Conservation (phyloP, 352 stramenopile species). For the Albugo laibachii region DNA sequence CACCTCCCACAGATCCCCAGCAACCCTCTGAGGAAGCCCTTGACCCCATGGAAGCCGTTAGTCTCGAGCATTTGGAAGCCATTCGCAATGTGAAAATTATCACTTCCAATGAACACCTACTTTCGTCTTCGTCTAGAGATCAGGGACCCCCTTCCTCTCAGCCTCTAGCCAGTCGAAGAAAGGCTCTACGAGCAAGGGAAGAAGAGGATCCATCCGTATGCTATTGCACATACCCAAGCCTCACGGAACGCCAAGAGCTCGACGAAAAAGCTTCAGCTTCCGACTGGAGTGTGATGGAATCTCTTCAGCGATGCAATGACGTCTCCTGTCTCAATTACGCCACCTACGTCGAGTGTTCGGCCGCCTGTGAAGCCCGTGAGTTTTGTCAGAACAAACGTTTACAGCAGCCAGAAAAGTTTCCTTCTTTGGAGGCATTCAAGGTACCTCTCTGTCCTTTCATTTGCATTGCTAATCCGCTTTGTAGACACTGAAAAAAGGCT, state of each 20-base stretch:
- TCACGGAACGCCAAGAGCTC: slow-evolving; percentile 15
- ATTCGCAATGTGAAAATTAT: background rate
- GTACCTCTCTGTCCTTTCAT: slow-evolving; percentile 3
- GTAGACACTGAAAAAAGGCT: slow-evolving; percentile 69
- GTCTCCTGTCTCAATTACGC: slow-evolving; percentile 80
- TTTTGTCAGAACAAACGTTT: slow-evolving; percentile 57
- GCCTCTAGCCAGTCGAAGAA: slow-evolving; percentile 19
- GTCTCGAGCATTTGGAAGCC: background rate
- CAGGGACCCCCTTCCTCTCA: slow-evolving; percentile 2
- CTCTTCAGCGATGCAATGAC: slow-evolving; percentile 32
- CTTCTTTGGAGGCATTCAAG: slow-evolving; percentile 46
- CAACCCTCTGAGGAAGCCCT: background rate
- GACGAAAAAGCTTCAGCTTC: background rate
- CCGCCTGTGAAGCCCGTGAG: slow-evolving; percentile 20
- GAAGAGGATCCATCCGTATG: slow-evolving; percentile 22
- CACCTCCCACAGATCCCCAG: too few relatives aligned
- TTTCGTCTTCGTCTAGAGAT: too few relatives aligned
- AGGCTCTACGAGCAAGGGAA: slow-evolving; percentile 7
- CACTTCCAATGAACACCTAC: background rate
- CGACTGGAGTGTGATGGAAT: background rate
- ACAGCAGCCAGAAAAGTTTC: slow-evolving; percentile 45
- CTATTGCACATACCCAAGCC: slow-evolving; percentile 30
- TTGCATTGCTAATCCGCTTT: background rate
- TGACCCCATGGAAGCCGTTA: background rate
- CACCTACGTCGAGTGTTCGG: slow-evolving; percentile 64